phyloP scores from a whole-genome alignment of 2,329 filamentous ascomycete species.

The Calonectria pseudoturangicola region DNA sequence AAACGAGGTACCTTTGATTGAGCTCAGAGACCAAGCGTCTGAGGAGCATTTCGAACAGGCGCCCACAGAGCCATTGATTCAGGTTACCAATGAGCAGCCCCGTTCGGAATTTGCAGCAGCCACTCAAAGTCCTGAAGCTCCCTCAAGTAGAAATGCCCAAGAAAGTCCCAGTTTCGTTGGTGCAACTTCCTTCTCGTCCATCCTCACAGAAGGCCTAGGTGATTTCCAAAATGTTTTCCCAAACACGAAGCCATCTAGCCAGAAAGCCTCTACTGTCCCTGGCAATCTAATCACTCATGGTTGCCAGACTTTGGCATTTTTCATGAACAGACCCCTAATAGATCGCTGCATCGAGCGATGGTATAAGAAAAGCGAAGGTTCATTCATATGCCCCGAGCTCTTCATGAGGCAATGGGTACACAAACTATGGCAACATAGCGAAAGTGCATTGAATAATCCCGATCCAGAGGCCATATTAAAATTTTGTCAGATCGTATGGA shows the following conservation, averaged over 20 bases:
- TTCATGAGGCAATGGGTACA: constrained; percentile 25
- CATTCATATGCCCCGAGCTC: constrained; percentile 16
- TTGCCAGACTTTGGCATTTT: constrained; percentile 7
- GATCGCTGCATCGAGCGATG: constrained; percentile 8
- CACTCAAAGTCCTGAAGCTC: background rate
- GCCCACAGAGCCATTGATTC: background rate
- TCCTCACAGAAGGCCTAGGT: constrained; percentile 4
- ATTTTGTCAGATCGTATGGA: constrained; percentile 3
- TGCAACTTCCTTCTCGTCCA: constrained; percentile 8
- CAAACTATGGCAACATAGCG: constrained; percentile 6
- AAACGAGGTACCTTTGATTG: background rate
- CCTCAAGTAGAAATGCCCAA: background rate
- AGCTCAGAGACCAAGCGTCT: background rate
- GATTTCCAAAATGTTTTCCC: background rate
- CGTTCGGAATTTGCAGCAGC: background rate
- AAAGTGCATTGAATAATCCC: background rate
- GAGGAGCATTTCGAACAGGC: background rate
- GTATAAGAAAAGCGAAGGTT: constrained; percentile 29
- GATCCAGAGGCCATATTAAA: background rate
- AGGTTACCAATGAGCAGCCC: background rate
- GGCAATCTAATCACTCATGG: background rate
- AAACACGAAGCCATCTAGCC: background rate
- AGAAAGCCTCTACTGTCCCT: background rate
- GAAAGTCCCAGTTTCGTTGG: constrained; percentile 13
- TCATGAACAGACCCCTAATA: background rate